A percentile compares a stretch with the other conserved stretches of the same genome.
phyloP scores from a whole-genome alignment of 176 grass and related monocot species.

The Stipa capillata region DNA sequence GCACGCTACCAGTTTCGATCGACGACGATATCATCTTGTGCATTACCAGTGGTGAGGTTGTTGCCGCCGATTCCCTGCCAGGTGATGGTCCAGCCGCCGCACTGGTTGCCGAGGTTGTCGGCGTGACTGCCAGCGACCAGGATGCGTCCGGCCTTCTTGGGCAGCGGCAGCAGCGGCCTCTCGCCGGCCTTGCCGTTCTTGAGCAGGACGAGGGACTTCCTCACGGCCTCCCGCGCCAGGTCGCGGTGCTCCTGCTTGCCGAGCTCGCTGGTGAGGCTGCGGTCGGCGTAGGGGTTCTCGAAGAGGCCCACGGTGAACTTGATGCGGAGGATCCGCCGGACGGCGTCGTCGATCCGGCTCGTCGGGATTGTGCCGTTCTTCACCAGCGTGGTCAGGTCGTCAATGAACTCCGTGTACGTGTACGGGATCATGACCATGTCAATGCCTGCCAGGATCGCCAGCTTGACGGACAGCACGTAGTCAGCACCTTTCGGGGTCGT shows the following conservation, averaged over 20 bases:
- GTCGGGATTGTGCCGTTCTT: conserved; percentile 18
- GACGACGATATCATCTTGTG: neutral
- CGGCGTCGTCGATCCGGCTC: conserved; percentile 61
- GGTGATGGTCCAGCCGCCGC: conserved; percentile 74
- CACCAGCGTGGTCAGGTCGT: neutral
- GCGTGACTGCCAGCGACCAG: conserved; percentile 58
- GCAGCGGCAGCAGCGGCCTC: conserved; percentile 33
- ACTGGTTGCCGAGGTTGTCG: conserved; percentile 62
- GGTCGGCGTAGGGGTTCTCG: conserved; percentile 49
- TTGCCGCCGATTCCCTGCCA: conserved; percentile 52
- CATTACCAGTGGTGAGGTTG: neutral
- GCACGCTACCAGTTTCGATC: neutral
- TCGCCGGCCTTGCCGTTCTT: conserved; percentile 51
- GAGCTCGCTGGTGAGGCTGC: conserved; percentile 36
- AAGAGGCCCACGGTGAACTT: conserved; percentile 60
- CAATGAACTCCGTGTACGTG: conserved; percentile 28
- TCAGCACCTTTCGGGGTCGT: conserved; percentile 42
- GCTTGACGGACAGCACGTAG: conserved; percentile 50
- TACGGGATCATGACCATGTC: conserved; percentile 51
- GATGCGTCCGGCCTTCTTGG: conserved; percentile 39
- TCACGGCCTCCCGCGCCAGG: conserved; percentile 63
- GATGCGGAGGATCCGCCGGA: conserved; percentile 46
- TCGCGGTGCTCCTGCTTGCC: conserved; percentile 66
- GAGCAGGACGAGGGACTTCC: conserved; percentile 54
- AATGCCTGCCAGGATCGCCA: conserved; percentile 48